Evolutionary conservation across 2,329 filamentous ascomycete genomes (phyloP), one percentile per base, ranked within the genome.

Genomic region (Trichoderma simmonsii): DNA sequence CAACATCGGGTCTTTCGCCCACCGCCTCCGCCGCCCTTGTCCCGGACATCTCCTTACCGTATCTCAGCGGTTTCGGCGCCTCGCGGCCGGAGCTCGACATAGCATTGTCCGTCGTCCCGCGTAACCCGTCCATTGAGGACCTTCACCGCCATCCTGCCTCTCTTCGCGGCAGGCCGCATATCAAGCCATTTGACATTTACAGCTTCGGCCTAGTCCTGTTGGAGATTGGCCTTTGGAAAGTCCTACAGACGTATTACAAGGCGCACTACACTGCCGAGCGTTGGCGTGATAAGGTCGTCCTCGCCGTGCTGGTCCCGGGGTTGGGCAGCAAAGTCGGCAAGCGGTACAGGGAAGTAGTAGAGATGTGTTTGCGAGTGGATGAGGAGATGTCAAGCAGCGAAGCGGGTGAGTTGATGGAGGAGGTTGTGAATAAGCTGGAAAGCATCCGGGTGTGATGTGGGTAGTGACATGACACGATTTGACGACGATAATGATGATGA

Each of bases 31-130:
- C 77, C 69, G 77, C 72, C n/a, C 75, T 81, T 57, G 77, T 83
- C 3, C 82, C 82, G 14, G 81, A 84, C 75, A 82, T 85, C 36
- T 77, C 80, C 7, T 72, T 72, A 73, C 86, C 86, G 0, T 85
- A 82, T 74, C 80, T 89, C 68, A 84, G 82, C 14, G 87, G 87
- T 54, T 89, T 89, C 77, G 87, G 88, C 74, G 87, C 86, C 75
- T 83, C 85, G 2, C 83, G 87, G 4, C 87, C 86, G 11, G 86
- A 86, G 15, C 79, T 82, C n/a, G 82, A 84, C 64, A 83, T 85
- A 34, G 86, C 87, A 67, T 79, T 86, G 73, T 87, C 87, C 18
- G 80, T 85, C 15, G 82, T 77, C 9, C 80, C 83, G 3, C 79
- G 79, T n/a, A 83, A 83, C 60, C 82, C 83, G 0, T 82, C 80